These are phyloP conservation scores for Boletellus emodensis DNA, from an alignment of 768 basidiomycete genomes.

Conservation along the genomic window DNA sequence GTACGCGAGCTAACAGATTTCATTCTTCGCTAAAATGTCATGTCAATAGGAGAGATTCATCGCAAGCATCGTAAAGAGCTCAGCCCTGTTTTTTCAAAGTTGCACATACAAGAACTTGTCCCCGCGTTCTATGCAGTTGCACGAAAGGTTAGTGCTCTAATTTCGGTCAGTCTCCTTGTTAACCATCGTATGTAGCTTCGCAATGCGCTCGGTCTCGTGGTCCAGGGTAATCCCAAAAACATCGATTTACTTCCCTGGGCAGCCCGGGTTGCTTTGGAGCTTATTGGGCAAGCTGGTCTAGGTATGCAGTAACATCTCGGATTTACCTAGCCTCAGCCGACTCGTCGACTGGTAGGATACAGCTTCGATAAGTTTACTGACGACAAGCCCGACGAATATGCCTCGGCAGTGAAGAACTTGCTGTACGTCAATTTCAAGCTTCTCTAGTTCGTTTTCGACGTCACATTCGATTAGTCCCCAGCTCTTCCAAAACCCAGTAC, in stretches of 20 bases:
- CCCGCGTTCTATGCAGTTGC: conserved; percentile 34
- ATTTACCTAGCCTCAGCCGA: too few species aligned
- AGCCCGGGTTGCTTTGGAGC: conserved; percentile 33
- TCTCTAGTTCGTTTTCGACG: too few species aligned
- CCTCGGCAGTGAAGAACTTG: too few species aligned
- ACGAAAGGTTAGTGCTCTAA: conserved; percentile 20
- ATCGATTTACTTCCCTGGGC: conserved; percentile 34
- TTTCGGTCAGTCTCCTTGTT: conserved; percentile 14
- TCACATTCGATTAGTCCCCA: too few species aligned
- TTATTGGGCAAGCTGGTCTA: conserved; percentile 31
- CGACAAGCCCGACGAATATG: too few species aligned
- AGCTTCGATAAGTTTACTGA: too few species aligned
- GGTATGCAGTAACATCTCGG: conserved; percentile 8
- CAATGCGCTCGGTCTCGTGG: neutral
- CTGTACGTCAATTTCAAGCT: too few species aligned
- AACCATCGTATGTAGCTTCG: conserved; percentile 19
- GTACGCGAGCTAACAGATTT: conserved; percentile 13
- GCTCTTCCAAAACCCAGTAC: too few species aligned
- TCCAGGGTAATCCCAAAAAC: conserved; percentile 22
- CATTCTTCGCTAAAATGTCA: conserved; percentile 2
- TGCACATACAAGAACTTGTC: conserved; percentile 29
- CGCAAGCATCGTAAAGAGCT: conserved; percentile 32
- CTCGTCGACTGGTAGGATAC: too few species aligned
- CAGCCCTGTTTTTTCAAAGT: conserved; percentile 31
- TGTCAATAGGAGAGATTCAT: conserved; percentile 25